Evolutionary conservation across 2,329 filamentous ascomycete genomes (phyloP), one percentile per base, ranked within the genome.

Genomic region (Didymella exigua): DNA sequence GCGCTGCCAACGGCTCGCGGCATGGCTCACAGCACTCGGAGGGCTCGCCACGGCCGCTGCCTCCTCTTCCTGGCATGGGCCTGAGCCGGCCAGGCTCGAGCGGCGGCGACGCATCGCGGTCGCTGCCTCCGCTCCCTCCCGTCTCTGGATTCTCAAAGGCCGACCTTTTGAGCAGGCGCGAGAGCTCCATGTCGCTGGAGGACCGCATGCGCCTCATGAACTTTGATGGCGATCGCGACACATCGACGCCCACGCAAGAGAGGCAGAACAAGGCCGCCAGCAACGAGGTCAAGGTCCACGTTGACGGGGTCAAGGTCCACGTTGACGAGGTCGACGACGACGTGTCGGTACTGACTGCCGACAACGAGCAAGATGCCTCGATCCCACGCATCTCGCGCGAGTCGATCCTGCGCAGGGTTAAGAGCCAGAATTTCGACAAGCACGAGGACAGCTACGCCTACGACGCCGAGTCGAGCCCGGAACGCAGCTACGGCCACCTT

Each of bases 181-280:
- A 87, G 59, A 83, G 83, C 52, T 89, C 76, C 18, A 91, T 96
- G 86, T 86, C 91, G 0, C 80, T 96, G 3, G 91, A 96, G 70
- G 92, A 97, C 71, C 84, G 92, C 40, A 80, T 97, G 46, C 88
- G 89, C 68, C 82, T 96, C 42, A 95, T 97, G 90, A 92, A 93
- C 87, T 83, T 93, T 40, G 76, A 81, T 21, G 90, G 90, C 16
- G 69, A 73, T 9, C 72, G 73, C 41, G 66, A 76, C 47, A 66
- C 62, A 30, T 70, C 66, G 51, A 74, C 70, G 48, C 71, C 68
- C 36, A 73, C 75, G 4, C 71, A 76, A 27, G 68, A 76, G 43
- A 69, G 67, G 41, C 66, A 73, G 19, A 51, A 70, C 54, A 65
- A 65, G 56, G 66, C 69, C 37, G 59, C 66, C 21, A 56, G 42